Evolutionary conservation across 148 eudicot genomes (phyloP), one percentile per base, ranked within the genome.

Genomic region (Bassia scoparia): DNA sequence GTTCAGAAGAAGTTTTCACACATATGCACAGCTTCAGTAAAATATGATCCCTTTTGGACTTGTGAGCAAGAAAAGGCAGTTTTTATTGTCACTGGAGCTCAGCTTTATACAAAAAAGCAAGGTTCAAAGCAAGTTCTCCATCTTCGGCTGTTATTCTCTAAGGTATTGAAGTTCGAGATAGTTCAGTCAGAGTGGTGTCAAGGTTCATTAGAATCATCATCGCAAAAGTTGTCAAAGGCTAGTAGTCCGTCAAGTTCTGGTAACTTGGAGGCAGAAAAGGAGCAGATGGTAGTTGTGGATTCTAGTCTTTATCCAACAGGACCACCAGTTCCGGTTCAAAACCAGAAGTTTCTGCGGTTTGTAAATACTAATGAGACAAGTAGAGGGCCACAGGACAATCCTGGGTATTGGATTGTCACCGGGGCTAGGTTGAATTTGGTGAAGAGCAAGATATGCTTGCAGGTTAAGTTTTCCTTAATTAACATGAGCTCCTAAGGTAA

Each of bases 81-180:
- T 24, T 93, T 76, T 71, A 89, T 93, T 21, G 93, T 93, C 73
- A 89, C 98, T 0, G 98, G 98, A 26, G 93, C 90, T n/a, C 93
- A 83, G 61, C 83, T 93, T 20, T 77, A 75, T 65, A 82, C 85
- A 0, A 77, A 83, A 34, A 88, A 83, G 24, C 89, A 86, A 17
- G 90, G 79, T 38, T 66, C 84, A 1, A 90, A 76, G 61, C 82
- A 38, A 58, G 82, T 89, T 9, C 81, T 93, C 29, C 96, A 93
- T 73, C 88, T 93, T 34, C 82, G 92, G 49, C 87, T 93, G 26
- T 53, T 68, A 21, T 93, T 72, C 71, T 81, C 98, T 65, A 85
- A 74, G 70, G 84, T 90, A 11, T 69, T 83, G 0, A 52, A 72
- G 23, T 84, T 78, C 23, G 77, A 61, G 29, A 68, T 87, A 7